These are phyloP conservation scores for Brassica juncea DNA, from an alignment of 345 rosid genomes.

Conservation along the genomic window DNA sequence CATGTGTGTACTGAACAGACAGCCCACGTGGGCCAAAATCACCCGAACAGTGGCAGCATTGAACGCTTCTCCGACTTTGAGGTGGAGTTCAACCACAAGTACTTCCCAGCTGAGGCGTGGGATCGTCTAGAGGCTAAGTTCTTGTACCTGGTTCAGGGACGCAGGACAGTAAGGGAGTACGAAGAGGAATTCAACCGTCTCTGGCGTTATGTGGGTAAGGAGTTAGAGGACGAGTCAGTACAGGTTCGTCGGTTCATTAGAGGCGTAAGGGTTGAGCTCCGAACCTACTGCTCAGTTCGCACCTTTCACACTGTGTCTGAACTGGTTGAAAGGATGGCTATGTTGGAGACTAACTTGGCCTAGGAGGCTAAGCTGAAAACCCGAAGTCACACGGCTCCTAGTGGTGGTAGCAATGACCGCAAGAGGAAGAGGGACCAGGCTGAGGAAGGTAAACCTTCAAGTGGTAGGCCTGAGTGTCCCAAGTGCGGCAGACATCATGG, in stretches of 20 bases:
- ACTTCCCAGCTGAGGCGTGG: background rate
- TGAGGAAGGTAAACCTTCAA: background rate
- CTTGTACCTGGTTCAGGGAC: background rate
- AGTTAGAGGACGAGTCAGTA: background rate
- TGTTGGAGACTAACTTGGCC: background rate
- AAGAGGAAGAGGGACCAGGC: background rate
- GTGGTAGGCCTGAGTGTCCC: background rate
- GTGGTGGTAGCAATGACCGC: background rate
- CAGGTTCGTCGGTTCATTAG: background rate
- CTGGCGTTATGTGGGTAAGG: background rate
- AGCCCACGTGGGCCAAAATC: too few species aligned
- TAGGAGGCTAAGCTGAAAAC: background rate
- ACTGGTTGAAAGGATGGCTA: background rate
- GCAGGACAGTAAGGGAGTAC: background rate
- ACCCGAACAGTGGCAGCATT: background rate
- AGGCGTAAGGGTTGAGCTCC: background rate
- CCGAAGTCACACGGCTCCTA: background rate
- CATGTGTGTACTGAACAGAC: too few species aligned
- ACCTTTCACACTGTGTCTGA: background rate
- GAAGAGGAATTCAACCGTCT: background rate
- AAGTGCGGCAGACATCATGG: background rate
- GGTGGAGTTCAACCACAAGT: background rate
- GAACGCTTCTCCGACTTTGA: background rate
- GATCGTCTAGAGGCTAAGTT: background rate
- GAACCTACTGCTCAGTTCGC: background rate